A percentile compares a stretch with the other conserved stretches of the same genome.
Evolutionary conservation across 176 grass and related monocot genomes (phyloP).

Genomic region (barley (Hordeum vulgare)): DNA sequence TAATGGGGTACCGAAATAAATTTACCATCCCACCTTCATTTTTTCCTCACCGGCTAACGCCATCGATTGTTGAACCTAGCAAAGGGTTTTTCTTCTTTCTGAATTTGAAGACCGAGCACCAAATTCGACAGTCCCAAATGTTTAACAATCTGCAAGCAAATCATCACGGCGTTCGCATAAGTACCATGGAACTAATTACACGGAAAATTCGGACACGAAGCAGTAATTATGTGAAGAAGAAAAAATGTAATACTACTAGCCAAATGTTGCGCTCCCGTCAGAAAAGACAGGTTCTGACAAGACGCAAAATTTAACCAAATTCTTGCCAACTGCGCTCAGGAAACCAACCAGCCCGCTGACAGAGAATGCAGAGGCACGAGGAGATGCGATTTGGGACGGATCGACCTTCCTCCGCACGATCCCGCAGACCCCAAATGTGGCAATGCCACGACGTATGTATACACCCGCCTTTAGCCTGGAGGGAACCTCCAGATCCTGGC

Average conservation of each 20-base stretch:
- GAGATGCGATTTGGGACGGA: not conserved
- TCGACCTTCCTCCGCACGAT: not conserved
- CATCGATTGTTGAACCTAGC: conserved; percentile 9
- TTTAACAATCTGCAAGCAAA: not conserved
- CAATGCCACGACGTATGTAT: conserved; percentile 3
- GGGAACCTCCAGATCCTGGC: not conserved
- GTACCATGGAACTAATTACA: not conserved
- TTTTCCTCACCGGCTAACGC: conserved; percentile 35
- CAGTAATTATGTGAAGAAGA: not conserved
- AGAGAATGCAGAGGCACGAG: no score
- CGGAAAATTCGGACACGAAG: not conserved
- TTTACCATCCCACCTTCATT: conserved; percentile 47
- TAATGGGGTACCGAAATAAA: not conserved
- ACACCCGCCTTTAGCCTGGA: conserved; percentile 12
- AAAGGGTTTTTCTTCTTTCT: not conserved
- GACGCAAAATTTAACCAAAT: not conserved
- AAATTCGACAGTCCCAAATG: not conserved
- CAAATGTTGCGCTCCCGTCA: not conserved
- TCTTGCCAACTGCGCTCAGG: not conserved
- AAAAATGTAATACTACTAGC: not conserved
- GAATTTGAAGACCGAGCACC: not conserved
- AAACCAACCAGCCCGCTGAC: no score
- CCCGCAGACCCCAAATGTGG: not conserved
- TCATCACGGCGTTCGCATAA: not conserved
- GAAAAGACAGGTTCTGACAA: not conserved